Conservation (phyloP, 176 grass and related monocot genomes). For the Rhynchospora pubera region DNA sequence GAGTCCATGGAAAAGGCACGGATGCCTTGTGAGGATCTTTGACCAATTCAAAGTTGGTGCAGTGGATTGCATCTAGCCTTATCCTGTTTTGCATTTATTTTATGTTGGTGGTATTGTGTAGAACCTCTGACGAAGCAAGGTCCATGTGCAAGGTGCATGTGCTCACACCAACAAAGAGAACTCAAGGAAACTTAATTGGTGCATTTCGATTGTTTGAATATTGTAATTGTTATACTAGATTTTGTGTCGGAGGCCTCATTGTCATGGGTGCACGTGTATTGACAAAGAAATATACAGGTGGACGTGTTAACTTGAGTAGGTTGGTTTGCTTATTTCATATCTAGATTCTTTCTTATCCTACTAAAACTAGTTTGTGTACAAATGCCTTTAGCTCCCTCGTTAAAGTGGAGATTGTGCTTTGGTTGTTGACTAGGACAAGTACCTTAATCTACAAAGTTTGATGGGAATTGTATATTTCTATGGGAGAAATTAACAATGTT, state of each 20-base stretch:
- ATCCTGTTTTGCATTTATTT: conserved; percentile 14
- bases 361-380: too few species aligned
- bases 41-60: background rate
- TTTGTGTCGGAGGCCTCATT: background rate
- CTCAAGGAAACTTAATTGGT: background rate
- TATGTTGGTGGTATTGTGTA: conserved; percentile 1
- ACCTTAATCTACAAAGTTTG: background rate
- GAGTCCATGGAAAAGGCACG: background rate
- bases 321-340: background rate
- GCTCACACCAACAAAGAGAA: conserved; percentile 3
- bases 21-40: background rate
- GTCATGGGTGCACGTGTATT: conserved; percentile 3
- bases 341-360: conserved; percentile 20
- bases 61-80: background rate
- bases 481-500: background rate
- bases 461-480: background rate
- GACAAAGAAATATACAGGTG: conserved; percentile 2
- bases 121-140: background rate
- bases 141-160: conserved; percentile 2
- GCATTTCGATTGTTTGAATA: background rate
- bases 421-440: background rate
- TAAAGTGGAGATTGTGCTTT: background rate
- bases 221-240: background rate
- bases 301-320: conserved; percentile 6
- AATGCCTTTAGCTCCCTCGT: background rate